These are phyloP conservation scores for Simplicillium aogashimaense DNA, from an alignment of 2,329 filamentous ascomycete species.

Conservation along the genomic window DNA sequence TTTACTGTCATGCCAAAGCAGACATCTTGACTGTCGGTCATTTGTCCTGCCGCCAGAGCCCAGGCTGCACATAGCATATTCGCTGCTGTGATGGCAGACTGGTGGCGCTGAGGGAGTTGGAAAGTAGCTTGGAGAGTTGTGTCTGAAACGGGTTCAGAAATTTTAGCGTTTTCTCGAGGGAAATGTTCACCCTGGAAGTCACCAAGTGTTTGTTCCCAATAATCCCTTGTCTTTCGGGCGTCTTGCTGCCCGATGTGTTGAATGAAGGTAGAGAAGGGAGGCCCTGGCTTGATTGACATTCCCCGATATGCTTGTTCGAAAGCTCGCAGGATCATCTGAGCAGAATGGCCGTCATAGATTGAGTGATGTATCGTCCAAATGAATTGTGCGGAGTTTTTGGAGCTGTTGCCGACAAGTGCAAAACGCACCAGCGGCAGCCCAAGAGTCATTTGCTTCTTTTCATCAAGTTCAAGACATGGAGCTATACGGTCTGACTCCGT, in stretches of 20 bases:
- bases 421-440: background rate
- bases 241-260: conserved; percentile 3
- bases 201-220: conserved; percentile 4
- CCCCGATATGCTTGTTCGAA: conserved; percentile 1
- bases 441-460: background rate
- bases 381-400: background rate
- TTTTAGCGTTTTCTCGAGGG: background rate
- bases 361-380: conserved; percentile 9
- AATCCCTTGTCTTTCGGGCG: conserved; percentile 1
- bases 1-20: background rate
- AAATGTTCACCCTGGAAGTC: conserved; percentile 3
- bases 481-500: background rate
- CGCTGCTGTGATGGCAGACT: background rate
- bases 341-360: conserved; percentile 11
- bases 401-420: background rate
- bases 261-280: conserved; percentile 3
- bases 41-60: background rate
- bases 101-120: background rate
- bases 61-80: background rate
- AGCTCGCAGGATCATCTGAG: conserved; percentile 1
- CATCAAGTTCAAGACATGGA: background rate
- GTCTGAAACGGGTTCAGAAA: background rate
- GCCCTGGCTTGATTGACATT: background rate
- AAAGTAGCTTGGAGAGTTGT: background rate
- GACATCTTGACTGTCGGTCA: background rate